Percentiles rank a stretch among this genome's conserved stretches.
phyloP scores from a whole-genome alignment of 1,284 basidiomycete genomes.

The Chalciporus sp. region DNA sequence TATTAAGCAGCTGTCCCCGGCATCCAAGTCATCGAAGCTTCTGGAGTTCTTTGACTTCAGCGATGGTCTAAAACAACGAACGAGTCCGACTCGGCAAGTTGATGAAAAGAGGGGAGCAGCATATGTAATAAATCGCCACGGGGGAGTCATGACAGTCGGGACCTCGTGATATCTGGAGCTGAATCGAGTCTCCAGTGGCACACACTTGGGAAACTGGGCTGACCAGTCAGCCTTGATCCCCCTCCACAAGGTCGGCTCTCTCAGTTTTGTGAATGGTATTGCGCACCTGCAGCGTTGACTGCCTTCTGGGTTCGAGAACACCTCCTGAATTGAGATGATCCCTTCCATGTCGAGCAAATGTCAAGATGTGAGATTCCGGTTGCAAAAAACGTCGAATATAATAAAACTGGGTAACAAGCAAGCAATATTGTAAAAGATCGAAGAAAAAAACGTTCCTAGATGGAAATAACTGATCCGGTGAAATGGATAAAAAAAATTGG shows the following conservation, averaged over 20 bases:
- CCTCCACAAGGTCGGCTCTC: neutral
- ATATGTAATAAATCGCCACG: neutral
- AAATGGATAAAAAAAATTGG: constrained; percentile 5
- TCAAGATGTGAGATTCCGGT: neutral
- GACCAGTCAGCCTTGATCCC: too few species aligned
- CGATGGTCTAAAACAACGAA: neutral
- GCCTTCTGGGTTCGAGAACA: too few species aligned
- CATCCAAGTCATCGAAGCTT: too few species aligned
- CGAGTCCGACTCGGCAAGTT: neutral
- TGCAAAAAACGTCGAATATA: constrained; percentile 8
- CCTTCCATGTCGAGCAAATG: too few species aligned
- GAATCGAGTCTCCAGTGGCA: too few species aligned
- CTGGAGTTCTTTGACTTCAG: neutral
- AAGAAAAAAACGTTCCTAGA: neutral
- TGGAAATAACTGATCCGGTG: neutral
- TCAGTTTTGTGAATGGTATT: neutral
- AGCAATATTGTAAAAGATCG: constrained; percentile 13
- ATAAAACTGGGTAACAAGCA: constrained; percentile 3
- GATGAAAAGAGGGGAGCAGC: neutral
- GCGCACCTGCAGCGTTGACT: too few species aligned
- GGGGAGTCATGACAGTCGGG: too few species aligned
- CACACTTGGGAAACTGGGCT: too few species aligned
- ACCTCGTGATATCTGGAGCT: too few species aligned
- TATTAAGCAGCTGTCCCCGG: neutral
- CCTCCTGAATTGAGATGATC: too few species aligned